These are phyloP conservation scores for Cytospora leucostoma DNA, from an alignment of 2,329 filamentous ascomycete species.

Conservation along the genomic window DNA sequence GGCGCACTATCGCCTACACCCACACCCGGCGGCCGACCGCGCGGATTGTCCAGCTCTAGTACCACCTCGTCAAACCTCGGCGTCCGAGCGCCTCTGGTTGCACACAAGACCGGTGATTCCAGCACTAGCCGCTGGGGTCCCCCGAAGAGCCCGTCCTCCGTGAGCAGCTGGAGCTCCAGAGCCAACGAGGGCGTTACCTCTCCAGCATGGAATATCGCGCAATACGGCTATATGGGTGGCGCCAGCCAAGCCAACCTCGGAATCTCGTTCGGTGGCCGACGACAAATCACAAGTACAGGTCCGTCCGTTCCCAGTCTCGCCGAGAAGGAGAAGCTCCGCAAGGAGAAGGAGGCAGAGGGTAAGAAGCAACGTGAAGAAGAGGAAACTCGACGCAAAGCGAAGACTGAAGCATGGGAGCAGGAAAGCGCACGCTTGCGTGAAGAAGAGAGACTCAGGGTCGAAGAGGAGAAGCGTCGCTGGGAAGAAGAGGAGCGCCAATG, in stretches of 20 bases:
- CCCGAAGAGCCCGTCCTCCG: slow-evolving; percentile 61
- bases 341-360: slow-evolving; percentile 59
- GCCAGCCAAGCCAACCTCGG: slow-evolving; percentile 95
- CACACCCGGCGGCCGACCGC: slow-evolving; percentile 45
- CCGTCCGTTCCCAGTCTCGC: slow-evolving; percentile 78
- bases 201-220: slow-evolving; percentile 97
- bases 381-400: slow-evolving; percentile 48
- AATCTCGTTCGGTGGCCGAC: slow-evolving; percentile 84
- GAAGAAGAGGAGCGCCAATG: slow-evolving; percentile 76
- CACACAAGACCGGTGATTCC: slow-evolving; percentile 56
- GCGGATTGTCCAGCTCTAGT: slow-evolving; percentile 59
- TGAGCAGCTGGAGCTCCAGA: slow-evolving; percentile 90
- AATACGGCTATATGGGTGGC: slow-evolving; percentile 98
- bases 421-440: slow-evolving; percentile 62
- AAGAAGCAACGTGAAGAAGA: slow-evolving; percentile 62
- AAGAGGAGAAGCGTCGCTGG: slow-evolving; percentile 72
- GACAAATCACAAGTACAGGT: slow-evolving; percentile 85
- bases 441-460: slow-evolving; percentile 60
- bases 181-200: slow-evolving; percentile 77
- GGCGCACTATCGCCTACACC: slow-evolving; percentile 46
- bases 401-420: slow-evolving; percentile 61
- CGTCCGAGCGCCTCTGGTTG: slow-evolving; percentile 43
- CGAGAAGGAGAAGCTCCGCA: slow-evolving; percentile 75
- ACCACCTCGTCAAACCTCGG: slow-evolving; percentile 56
- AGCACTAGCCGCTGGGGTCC: slow-evolving; percentile 62